Base-by-base conservation (phyloP, 2,329 filamentous ascomycete genomes). In the Eurotiales sp. region DNA sequence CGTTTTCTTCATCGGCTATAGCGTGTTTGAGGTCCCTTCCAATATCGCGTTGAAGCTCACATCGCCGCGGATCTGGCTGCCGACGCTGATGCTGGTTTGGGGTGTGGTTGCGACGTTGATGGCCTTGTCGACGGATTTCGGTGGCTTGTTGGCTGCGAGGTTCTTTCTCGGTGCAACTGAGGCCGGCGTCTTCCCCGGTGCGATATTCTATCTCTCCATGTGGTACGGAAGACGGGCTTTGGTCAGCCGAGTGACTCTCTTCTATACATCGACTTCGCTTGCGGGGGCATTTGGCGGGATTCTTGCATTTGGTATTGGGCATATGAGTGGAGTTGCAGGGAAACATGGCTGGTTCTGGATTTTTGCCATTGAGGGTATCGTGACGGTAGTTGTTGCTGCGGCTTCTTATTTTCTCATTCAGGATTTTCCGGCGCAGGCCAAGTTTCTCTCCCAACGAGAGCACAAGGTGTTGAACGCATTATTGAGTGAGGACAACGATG, bases 221-320 rank as follows among this genome's bases (percentile, higher is more conserved):
- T 85, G 82, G 80, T 85, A 85, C 55, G 81, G 79, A 52, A 71
- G 78, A 11, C 74, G 79, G 43, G 81, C 85, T 60, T 70, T 78
- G 39, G 79, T 82, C 48, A 82, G 77, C 46, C 72, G 81, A 3
- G 77, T 84, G 37, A 78, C 80, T 3, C 69, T 84, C 4, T 85
- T 84, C 61, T 84, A 80, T 59, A 80, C 76, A 36, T 79, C 78
- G 17, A 78, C 79, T 1, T 76, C 78, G 8, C 65, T 83, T 11
- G 80, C 81, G 0, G 80, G 79, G 0, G 81, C 82, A 0, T 44
- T 85, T 87, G 17, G 80, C 88, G 55, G 90, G 90, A 73, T 92
- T 91, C 73, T 88, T 84, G 0, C 86, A 86, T 61, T 88, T 87
- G 36, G 89, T 88, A 93, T 95, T 56, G 88, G 88, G 15, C 89